Percentiles rank a stretch among this genome's conserved stretches.
These are phyloP conservation scores for Pleurotus salmoneostramineus DNA, from an alignment of 768 basidiomycete species.

Conservation along the genomic window DNA sequence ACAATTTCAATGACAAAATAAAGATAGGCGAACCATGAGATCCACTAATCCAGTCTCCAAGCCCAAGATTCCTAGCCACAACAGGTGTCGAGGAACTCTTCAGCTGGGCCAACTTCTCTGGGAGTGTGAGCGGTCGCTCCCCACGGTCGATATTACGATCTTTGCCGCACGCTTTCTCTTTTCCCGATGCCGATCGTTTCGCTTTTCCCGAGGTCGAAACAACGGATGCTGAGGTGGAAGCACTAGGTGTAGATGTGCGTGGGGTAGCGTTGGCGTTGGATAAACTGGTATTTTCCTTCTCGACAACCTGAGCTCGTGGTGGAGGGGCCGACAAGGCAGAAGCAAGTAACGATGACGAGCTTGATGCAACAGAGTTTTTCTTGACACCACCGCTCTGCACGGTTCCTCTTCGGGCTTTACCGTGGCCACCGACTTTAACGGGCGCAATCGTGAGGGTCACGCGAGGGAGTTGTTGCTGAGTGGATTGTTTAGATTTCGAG, in stretches of 20 bases:
- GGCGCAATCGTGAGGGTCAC: slow-evolving; percentile 47
- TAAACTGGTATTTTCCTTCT: slow-evolving; percentile 31
- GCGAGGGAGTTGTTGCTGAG: slow-evolving; percentile 19
- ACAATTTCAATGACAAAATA: neutral
- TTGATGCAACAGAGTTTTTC: slow-evolving; percentile 41
- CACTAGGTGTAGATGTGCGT: slow-evolving; percentile 19
- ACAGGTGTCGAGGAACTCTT: slow-evolving; percentile 2
- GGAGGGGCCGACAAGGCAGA: slow-evolving; percentile 11
- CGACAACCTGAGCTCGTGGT: slow-evolving; percentile 11
- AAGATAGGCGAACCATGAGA: neutral
- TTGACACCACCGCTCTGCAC: slow-evolving; percentile 71
- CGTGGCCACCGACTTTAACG: slow-evolving; percentile 56
- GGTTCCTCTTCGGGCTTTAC: slow-evolving; percentile 59
- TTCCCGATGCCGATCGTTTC: slow-evolving; percentile 1
- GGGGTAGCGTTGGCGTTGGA: neutral
- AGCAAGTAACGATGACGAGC: slow-evolving; percentile 5
- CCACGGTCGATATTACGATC: slow-evolving; percentile 1
- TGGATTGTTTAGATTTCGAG: slow-evolving; percentile 13
- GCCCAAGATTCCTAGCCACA: neutral
- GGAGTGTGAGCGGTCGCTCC: slow-evolving; percentile 1
- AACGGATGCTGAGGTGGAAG: slow-evolving; percentile 12
- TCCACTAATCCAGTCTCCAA: slow-evolving; percentile 2
- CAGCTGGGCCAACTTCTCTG: slow-evolving; percentile 1
- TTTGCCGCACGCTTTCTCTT: neutral
- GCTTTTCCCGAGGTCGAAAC: slow-evolving; percentile 3